Percentiles rank a stretch among this genome's conserved stretches.
These are phyloP conservation scores for Fusarium caatingaense DNA, from an alignment of 2,329 filamentous ascomycete species.

Conservation along the genomic window DNA sequence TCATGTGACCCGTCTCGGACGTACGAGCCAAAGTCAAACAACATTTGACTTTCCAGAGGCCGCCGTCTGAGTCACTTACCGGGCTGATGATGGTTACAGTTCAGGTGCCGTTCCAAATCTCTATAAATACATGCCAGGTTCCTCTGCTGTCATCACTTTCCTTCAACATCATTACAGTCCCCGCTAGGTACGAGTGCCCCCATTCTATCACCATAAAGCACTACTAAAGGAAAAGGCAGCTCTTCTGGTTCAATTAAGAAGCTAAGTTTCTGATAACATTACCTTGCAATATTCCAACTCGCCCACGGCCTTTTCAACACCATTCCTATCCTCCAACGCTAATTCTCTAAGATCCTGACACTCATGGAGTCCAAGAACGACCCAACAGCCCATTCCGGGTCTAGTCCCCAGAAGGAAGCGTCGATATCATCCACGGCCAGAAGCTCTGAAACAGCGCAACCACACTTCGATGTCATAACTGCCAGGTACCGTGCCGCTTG, in stretches of 20 bases:
- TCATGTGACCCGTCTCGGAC: too few relatives aligned
- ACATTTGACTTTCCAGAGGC: not conserved
- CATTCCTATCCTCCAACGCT: not conserved
- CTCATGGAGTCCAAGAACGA: not conserved
- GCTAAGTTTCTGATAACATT: too few relatives aligned
- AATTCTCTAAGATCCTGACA: accelerated
- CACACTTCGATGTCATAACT: not conserved
- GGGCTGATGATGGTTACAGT: accelerated
- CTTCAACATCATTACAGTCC: accelerated
- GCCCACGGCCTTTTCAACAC: not conserved
- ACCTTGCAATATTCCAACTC: too few relatives aligned
- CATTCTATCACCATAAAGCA: not conserved
- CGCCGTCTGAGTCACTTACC: not conserved
- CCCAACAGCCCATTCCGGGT: too few relatives aligned
- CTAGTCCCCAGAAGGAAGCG: not conserved
- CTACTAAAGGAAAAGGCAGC: too few relatives aligned
- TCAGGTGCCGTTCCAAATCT: not conserved
- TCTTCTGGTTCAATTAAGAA: too few relatives aligned
- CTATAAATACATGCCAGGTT: not conserved
- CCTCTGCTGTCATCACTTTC: accelerated
- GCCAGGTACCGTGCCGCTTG: not conserved
- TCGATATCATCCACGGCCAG: accelerated
- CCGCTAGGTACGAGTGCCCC: not conserved
- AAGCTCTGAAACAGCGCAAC: accelerated
- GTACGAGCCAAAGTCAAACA: not conserved